Evolutionary conservation across 495 filamentous ascomycete genomes (phyloP), one percentile per base, ranked within the genome.

Genomic region (Trypethelium eluteriae): DNA sequence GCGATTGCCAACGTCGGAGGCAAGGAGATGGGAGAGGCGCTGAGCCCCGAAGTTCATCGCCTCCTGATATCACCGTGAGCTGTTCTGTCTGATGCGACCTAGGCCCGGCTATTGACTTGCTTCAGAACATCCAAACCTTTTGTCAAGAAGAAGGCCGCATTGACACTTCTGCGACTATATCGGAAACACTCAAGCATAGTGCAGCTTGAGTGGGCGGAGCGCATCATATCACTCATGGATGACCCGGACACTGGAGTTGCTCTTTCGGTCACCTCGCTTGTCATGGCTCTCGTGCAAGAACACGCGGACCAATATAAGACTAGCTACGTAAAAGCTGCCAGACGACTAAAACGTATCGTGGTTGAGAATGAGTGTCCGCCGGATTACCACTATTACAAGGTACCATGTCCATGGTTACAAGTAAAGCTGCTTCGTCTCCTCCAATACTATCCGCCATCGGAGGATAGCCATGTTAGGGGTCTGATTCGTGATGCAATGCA

Each of bases 211-310:
- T 99, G 95, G 94, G 89, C 92, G 0, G 95, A 98, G 76, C 82
- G 95, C 56, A 97, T 99, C 71, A 96, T 99, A 74, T 93, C 93
- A 2, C 81, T 99, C 16, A 98, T 99, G 95, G 95, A 99, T 74
- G 95, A 99, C 69, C 83, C 85, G 5, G 93, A 99, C 70, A 86
- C 97, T 79, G 95, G 95, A 66, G 95, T 99, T 34, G 90, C 92
- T 2, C 80, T 98, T 7, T 99, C 95, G 0, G 92, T 98, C 38
- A 98, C 95, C 0, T 99, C 95, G 38, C 81, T 99, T 16, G 88
- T 99, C 66, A 98, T 97, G 93, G 88, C 95, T 11, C 75, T 98
- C 67, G 94, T 90, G 9, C 95, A 97, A 75, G 94, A 98, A 67
- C 87, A 93, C 71, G 86, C 88, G 3, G 94, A 98, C 11, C 88